A percentile compares a stretch with the other conserved stretches of the same genome.
Conservation (phyloP, 331 rosid species). For the Quercus phellos region DNA sequence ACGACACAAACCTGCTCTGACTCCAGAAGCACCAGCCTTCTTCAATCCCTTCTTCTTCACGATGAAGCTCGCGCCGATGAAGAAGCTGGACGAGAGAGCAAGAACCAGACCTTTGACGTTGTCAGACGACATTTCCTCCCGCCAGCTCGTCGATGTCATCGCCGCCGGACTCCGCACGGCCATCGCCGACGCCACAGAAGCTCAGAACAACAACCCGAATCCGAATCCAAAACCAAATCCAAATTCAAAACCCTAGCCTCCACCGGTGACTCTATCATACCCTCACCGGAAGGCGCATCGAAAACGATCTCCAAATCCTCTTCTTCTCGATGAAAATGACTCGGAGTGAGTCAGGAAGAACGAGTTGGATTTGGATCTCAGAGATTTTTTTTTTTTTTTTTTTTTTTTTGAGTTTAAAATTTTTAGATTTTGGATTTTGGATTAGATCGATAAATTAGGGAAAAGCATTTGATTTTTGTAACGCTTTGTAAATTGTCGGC, state of each 20-base stretch:
- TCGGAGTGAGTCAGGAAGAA: not conserved
- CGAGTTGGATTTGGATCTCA: slow-evolving; percentile 25
- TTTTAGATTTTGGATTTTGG: no score
- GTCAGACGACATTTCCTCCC: slow-evolving; percentile 79
- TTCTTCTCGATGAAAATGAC: not conserved
- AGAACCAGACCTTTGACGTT: slow-evolving; percentile 78
- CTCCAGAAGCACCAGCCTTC: slow-evolving; percentile 86
- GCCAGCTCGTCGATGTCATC: slow-evolving; percentile 37
- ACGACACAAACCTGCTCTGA: slow-evolving; percentile 63
- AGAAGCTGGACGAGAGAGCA: slow-evolving; percentile 79
- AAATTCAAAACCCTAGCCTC: slow-evolving; percentile 31
- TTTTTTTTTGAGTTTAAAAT: no score
- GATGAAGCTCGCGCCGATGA: slow-evolving; percentile 89
- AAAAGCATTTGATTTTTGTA: not conserved
- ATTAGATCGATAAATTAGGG: not conserved
- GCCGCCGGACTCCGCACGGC: slow-evolving; percentile 15
- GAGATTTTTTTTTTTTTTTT: no score
- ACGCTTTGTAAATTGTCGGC: not conserved
- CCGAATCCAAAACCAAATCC: not conserved
- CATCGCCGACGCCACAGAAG: not conserved
- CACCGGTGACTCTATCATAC: slow-evolving; percentile 1
- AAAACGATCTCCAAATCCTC: not conserved
- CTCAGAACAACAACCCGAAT: not conserved
- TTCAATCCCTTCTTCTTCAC: slow-evolving; percentile 95
- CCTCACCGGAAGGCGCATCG: not conserved